phyloP scores from a whole-genome alignment of 305 asterid species.

The Fraxinus baroniana region DNA sequence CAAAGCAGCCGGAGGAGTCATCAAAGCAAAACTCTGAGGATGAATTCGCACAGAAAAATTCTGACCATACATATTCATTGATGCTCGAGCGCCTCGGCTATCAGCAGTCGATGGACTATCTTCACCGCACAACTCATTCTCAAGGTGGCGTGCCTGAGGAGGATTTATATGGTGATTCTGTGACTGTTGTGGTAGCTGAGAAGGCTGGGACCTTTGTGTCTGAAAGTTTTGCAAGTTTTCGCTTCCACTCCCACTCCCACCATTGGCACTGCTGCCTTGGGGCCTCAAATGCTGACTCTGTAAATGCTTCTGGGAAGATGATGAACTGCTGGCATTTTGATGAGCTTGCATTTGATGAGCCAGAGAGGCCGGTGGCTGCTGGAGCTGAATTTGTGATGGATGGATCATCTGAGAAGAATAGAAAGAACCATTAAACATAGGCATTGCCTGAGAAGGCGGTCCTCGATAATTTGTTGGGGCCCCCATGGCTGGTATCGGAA shows the following conservation, averaged over 20 bases:
- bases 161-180: constrained; percentile 44
- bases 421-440: constrained; percentile 81
- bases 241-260: constrained; percentile 33
- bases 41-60: constrained; percentile 65
- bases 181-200: constrained; percentile 42
- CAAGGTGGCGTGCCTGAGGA: constrained; percentile 49
- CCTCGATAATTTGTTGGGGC: constrained; percentile 75
- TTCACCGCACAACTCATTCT: constrained; percentile 57
- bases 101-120: constrained; percentile 64
- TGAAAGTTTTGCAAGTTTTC: constrained; percentile 48
- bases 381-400: constrained; percentile 69
- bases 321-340: constrained; percentile 57
- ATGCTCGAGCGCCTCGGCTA: constrained; percentile 55
- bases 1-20: constrained; percentile 52
- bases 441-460: constrained; percentile 72
- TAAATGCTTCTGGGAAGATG: constrained; percentile 72
- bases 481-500: constrained; percentile 58
- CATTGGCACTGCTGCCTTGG: constrained; percentile 32
- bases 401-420: constrained; percentile 85
- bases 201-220: constrained; percentile 40
- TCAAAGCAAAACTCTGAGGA: constrained; percentile 67
- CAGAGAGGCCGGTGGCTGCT: constrained; percentile 44
- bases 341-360: constrained; percentile 49
- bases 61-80: constrained; percentile 63
- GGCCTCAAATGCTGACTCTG: constrained; percentile 54